These are phyloP conservation scores for Thermochaetoides dissita DNA, from an alignment of 2,329 filamentous ascomycete genomes.

Conservation along the genomic window DNA sequence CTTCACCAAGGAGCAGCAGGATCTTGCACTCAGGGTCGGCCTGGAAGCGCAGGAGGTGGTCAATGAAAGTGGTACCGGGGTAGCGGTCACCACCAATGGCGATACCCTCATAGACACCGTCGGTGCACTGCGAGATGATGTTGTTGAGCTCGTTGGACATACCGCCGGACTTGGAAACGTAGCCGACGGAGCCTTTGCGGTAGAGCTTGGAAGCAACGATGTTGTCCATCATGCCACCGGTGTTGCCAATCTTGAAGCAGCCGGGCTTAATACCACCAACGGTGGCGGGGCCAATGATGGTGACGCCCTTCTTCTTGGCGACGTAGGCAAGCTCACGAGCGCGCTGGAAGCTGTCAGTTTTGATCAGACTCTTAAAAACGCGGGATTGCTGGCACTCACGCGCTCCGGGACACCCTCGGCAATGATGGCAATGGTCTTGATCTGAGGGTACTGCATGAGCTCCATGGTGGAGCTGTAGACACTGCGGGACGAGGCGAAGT, in stretches of 20 bases:
- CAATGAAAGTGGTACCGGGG: constrained; percentile 97
- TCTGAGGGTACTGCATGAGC: constrained; percentile 90
- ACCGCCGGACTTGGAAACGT: constrained; percentile 98
- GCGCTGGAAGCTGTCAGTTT: constrained; percentile 40
- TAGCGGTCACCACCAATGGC: constrained; percentile 99
- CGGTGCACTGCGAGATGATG: constrained; percentile 90
- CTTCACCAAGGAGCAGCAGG: constrained; percentile 86
- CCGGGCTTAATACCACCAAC: constrained; percentile 99
- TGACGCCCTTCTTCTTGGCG: constrained; percentile 95
- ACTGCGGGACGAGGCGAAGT: constrained; percentile 97
- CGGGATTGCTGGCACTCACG: constrained; percentile 41
- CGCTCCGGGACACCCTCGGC: constrained; percentile 97
- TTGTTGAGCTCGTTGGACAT: constrained; percentile 99
- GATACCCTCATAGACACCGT: constrained; percentile 97
- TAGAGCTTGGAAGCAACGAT: constrained; percentile 99
- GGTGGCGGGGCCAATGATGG: constrained; percentile 95
- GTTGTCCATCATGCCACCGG: constrained; percentile 99
- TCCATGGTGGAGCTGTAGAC: constrained; percentile 99
- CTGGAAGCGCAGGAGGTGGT: constrained; percentile 94
- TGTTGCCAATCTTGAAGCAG: constrained; percentile 99
- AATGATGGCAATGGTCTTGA: constrained; percentile 98
- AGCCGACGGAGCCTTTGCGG: constrained; percentile 95
- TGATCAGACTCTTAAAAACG: not conserved
- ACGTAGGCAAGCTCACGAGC: constrained; percentile 96
- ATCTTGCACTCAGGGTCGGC: constrained; percentile 97